These are phyloP conservation scores for Arthrobotrys entomopaga DNA, from an alignment of 2,329 filamentous ascomycete species.

Conservation along the genomic window DNA sequence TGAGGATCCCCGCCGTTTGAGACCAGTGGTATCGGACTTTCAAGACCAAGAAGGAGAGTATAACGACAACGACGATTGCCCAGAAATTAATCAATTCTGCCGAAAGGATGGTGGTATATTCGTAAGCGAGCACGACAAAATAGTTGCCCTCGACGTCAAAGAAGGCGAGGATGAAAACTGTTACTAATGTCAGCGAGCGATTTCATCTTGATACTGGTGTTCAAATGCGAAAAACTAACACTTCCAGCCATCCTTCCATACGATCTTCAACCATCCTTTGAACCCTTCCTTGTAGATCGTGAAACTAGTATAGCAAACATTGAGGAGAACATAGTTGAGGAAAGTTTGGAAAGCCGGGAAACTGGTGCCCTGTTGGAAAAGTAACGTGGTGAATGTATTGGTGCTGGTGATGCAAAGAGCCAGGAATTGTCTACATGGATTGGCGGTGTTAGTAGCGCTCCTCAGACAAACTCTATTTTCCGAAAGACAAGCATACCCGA, in stretches of 20 bases:
- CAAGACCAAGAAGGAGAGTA: constrained; percentile 83
- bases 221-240: constrained; percentile 65
- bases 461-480: neutral
- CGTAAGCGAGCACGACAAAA: constrained; percentile 94
- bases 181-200: neutral
- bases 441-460: neutral
- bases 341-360: constrained; percentile 96
- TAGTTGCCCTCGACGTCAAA: constrained; percentile 97
- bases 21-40: constrained; percentile 87
- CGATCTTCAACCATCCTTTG: constrained; percentile 73
- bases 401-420: constrained; percentile 90
- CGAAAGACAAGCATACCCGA: constrained; percentile 69
- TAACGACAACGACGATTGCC: constrained; percentile 92
- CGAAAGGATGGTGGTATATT: constrained; percentile 88
- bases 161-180: constrained; percentile 85
- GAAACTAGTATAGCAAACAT: constrained; percentile 80
- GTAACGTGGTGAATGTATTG: constrained; percentile 86
- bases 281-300: constrained; percentile 83
- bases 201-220: neutral
- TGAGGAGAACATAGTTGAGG: constrained; percentile 91
- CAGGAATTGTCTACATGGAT: constrained; percentile 72
- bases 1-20: constrained; percentile 85
- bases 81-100: constrained; percentile 98
- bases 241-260: constrained; percentile 83
- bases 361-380: constrained; percentile 74